These are phyloP conservation scores for Candida verbasci DNA, from an alignment of 805 yeast genomes.

Conservation along the genomic window DNA sequence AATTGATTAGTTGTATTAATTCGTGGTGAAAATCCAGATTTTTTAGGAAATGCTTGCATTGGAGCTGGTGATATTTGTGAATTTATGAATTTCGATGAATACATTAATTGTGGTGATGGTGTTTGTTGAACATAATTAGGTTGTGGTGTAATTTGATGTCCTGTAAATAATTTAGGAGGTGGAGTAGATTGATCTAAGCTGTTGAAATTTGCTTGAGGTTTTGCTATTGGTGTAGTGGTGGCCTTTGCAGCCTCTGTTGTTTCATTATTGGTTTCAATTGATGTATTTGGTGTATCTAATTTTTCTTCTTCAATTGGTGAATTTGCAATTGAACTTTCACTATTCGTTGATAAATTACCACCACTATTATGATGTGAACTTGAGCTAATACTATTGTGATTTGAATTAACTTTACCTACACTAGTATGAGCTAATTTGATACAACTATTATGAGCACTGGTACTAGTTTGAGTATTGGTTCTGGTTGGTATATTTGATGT, in stretches of 20 bases:
- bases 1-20: background rate
- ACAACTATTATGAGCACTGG: background rate
- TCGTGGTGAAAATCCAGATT: background rate
- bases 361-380: background rate
- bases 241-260: background rate
- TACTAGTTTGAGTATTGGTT: background rate
- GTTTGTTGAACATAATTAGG: background rate
- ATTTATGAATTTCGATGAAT: slow-evolving; percentile 4
- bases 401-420: too few relatives aligned
- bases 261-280: slow-evolving; percentile 2
- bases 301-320: background rate
- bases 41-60: background rate
- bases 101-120: background rate
- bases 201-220: background rate
- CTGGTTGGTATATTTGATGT: background rate
- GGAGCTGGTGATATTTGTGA: background rate
- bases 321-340: background rate
- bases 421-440: too few relatives aligned
- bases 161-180: slow-evolving; percentile 1
- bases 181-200: background rate
- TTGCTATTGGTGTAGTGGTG: background rate
- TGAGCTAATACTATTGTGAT: too few relatives aligned
- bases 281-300: slow-evolving; percentile 5
- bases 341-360: background rate
- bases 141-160: slow-evolving; percentile 1